These are phyloP conservation scores for Pseudogymnoascus verrucosus DNA, from an alignment of 2,329 filamentous ascomycete genomes.

Conservation along the genomic window DNA sequence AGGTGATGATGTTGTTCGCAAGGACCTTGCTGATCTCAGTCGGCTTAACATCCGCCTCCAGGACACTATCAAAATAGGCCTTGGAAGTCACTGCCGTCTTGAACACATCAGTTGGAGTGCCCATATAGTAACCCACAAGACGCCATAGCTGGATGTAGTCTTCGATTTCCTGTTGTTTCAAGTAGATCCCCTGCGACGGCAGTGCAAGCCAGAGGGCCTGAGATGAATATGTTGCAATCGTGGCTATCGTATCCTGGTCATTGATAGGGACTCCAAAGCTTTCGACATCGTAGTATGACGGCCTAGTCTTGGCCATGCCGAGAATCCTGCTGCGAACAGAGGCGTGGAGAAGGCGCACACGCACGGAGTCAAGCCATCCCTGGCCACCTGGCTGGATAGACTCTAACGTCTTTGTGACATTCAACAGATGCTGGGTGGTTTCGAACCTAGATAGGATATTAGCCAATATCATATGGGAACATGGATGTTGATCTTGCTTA, in stretches of 20 bases:
- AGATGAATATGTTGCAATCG: conserved; percentile 62
- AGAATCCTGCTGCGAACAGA: conserved; percentile 59
- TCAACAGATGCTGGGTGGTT: conserved; percentile 68
- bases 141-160: conserved; percentile 73
- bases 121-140: conserved; percentile 64
- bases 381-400: conserved; percentile 61
- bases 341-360: conserved; percentile 62
- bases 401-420: conserved; percentile 57
- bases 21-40: conserved; percentile 54
- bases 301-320: conserved; percentile 44
- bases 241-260: conserved; percentile 66
- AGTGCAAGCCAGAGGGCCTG: conserved; percentile 60
- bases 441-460: conserved; percentile 38
- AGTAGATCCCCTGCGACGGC: conserved; percentile 63
- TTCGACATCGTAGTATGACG: conserved; percentile 54
- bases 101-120: conserved; percentile 57
- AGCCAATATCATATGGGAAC: not conserved
- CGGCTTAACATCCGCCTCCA: conserved; percentile 59
- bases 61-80: conserved; percentile 58
- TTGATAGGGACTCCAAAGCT: conserved; percentile 62
- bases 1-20: conserved; percentile 67
- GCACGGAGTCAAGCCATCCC: conserved; percentile 56
- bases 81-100: conserved; percentile 47
- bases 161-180: conserved; percentile 50
- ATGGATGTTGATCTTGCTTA: conserved; percentile 29